Percentiles rank a stretch among this genome's conserved stretches.
phyloP scores from a whole-genome alignment of 2,329 filamentous ascomycete genomes.

The Coniochaeta pulveracea region DNA sequence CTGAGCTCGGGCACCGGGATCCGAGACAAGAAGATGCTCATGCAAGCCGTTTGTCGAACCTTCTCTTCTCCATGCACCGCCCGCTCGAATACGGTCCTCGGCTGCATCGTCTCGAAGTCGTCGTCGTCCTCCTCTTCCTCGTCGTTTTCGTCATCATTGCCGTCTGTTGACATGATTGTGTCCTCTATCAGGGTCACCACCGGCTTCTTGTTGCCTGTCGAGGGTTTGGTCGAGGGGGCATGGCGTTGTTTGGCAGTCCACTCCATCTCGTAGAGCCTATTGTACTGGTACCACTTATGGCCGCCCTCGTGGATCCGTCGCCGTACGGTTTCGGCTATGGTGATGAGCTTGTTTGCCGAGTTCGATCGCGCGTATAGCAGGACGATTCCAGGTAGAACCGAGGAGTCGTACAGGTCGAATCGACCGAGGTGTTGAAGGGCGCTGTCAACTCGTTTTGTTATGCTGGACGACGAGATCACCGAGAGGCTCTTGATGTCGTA shows the following conservation, averaged over 20 bases:
- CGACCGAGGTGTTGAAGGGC: conserved; percentile 31
- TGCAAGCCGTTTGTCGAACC: conserved; percentile 35
- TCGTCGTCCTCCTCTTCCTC: conserved; percentile 22
- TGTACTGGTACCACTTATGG: conserved; percentile 44
- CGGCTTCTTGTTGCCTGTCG: conserved; percentile 9
- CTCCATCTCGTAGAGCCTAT: conserved; percentile 39
- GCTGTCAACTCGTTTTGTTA: conserved; percentile 39
- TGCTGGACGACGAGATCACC: conserved; percentile 49
- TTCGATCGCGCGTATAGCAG: conserved; percentile 38
- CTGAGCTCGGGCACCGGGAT: conserved; percentile 43
- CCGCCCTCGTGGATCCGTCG: conserved; percentile 36
- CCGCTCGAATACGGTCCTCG: conserved; percentile 41
- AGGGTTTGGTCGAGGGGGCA: too few species aligned
- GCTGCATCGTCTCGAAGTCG: conserved; percentile 41
- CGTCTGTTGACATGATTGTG: conserved; percentile 23
- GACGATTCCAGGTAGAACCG: conserved; percentile 21
- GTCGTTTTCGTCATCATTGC: conserved; percentile 8
- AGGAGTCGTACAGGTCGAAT: conserved; percentile 14
- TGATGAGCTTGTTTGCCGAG: conserved; percentile 54
- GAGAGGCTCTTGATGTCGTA: conserved; percentile 40
- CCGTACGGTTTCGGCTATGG: conserved; percentile 55
- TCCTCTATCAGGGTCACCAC: conserved; percentile 26
- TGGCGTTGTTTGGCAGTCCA: conserved; percentile 9
- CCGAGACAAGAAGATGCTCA: conserved; percentile 50
- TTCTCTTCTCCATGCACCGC: conserved; percentile 31